Percentiles rank a stretch among this genome's conserved stretches.
phyloP scores from a whole-genome alignment of 306 rosid species.

The Benincasa hispida region DNA sequence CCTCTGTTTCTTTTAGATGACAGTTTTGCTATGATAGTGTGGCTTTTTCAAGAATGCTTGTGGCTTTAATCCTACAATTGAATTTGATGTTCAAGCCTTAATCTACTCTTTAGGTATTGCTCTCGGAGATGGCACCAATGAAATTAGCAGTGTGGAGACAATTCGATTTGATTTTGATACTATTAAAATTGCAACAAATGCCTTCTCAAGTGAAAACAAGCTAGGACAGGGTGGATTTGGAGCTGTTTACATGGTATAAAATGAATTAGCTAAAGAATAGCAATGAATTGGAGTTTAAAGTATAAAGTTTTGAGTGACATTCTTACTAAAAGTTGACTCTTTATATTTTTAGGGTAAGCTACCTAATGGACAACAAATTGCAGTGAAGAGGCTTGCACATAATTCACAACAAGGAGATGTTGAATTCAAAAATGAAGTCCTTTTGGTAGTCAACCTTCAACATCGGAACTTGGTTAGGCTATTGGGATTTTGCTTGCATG shows the following conservation, averaged over 20 bases:
- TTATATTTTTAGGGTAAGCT: too few relatives aligned
- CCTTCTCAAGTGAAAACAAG: slow-evolving; percentile 28
- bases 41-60: background rate
- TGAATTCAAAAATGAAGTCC: too few relatives aligned
- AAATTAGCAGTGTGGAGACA: background rate
- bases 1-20: background rate
- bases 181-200: slow-evolving; percentile 32
- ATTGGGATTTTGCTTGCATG: slow-evolving; percentile 41
- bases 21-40: background rate
- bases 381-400: too few relatives aligned
- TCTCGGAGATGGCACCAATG: background rate
- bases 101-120: background rate
- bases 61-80: background rate
- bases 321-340: too few relatives aligned
- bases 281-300: too few relatives aligned
- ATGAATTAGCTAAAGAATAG: background rate
- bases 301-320: too few relatives aligned
- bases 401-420: too few relatives aligned
- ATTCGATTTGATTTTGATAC: slow-evolving; percentile 7
- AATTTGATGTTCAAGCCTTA: background rate
- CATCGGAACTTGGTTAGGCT: slow-evolving; percentile 53
- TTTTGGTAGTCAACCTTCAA: too few relatives aligned
- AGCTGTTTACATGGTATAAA: background rate
- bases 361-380: too few relatives aligned
- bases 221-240: background rate